Evolutionary conservation across 306 rosid species (phyloP).

Genomic region (Cicer judaicum): DNA sequence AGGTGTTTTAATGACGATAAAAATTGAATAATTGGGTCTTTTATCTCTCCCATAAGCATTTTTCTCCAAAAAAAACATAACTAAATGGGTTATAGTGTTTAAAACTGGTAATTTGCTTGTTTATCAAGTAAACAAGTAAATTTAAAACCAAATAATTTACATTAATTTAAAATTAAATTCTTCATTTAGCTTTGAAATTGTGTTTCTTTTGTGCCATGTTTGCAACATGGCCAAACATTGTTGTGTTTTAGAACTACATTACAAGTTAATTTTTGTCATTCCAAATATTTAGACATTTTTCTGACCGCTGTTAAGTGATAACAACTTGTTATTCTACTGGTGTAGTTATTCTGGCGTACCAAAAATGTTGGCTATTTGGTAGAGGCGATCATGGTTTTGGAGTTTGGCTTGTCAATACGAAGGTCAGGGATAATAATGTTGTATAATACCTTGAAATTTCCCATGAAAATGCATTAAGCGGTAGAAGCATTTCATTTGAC

Average conservation of each 20-base stretch:
- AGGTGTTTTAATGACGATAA: constrained; percentile 6
- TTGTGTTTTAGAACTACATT: constrained; percentile 30
- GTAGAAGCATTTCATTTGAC: constrained; percentile 25
- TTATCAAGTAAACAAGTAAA: constrained; percentile 3
- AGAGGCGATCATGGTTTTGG: constrained; percentile 94
- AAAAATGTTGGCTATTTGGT: constrained; percentile 73
- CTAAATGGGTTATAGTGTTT: not conserved
- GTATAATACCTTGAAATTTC: constrained; percentile 29
- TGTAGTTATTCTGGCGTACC: constrained; percentile 88
- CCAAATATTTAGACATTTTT: constrained; percentile 20
- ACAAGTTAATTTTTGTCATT: constrained; percentile 8
- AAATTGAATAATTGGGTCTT: not conserved
- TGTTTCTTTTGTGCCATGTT: constrained; percentile 13
- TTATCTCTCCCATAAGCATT: not conserved
- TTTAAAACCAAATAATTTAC: constrained; percentile 18
- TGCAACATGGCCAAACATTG: constrained; percentile 5
- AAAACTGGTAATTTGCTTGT: constrained; percentile 2
- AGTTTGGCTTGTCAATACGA: constrained; percentile 82
- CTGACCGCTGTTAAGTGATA: constrained; percentile 14
- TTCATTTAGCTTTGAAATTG: constrained; percentile 25
- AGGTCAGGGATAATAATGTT: constrained; percentile 61
- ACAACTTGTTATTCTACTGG: constrained; percentile 37
- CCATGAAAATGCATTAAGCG: constrained; percentile 22
- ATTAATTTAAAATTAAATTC: constrained; percentile 11
- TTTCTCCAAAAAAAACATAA: not conserved